Evolutionary conservation across 2,329 filamentous ascomycete species (phyloP).

Genomic region (Rhinocladiella similis): DNA sequence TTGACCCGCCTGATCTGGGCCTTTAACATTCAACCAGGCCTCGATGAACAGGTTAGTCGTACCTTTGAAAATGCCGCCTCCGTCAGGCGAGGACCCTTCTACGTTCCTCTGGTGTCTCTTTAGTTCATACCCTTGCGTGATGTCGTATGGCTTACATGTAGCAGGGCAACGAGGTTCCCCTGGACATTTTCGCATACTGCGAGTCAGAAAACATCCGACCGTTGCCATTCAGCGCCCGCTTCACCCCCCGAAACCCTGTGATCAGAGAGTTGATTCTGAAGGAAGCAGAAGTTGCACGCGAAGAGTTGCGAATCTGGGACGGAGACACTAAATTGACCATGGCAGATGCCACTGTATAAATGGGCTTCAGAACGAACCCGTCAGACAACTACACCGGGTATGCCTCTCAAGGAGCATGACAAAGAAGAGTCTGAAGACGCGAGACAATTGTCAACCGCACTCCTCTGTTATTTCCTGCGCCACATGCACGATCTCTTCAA

Average conservation of each 20-base stretch:
- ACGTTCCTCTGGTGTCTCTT: too few relatives aligned
- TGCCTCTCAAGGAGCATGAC: too few relatives aligned
- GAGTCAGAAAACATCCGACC: constrained; percentile 13
- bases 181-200: constrained; percentile 16
- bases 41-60: background rate
- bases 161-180: constrained; percentile 2
- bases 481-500: too few relatives aligned
- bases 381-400: too few relatives aligned
- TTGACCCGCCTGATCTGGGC: constrained; percentile 50
- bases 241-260: background rate
- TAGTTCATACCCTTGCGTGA: too few relatives aligned
- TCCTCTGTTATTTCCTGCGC: too few relatives aligned
- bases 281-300: background rate
- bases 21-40: constrained; percentile 10
- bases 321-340: background rate
- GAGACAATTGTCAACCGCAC: too few relatives aligned
- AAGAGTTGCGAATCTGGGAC: background rate
- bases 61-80: constrained; percentile 35
- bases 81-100: too few relatives aligned
- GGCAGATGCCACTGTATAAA: background rate
- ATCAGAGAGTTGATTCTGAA: background rate
- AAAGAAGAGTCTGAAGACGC: too few relatives aligned
- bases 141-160: too few relatives aligned
- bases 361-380: too few relatives aligned
- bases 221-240: constrained; percentile 8